Percentiles rank a stretch among this genome's conserved stretches.
These are phyloP conservation scores for Dictyophora rubrovolvata DNA, from an alignment of 768 basidiomycete species.

Conservation along the genomic window DNA sequence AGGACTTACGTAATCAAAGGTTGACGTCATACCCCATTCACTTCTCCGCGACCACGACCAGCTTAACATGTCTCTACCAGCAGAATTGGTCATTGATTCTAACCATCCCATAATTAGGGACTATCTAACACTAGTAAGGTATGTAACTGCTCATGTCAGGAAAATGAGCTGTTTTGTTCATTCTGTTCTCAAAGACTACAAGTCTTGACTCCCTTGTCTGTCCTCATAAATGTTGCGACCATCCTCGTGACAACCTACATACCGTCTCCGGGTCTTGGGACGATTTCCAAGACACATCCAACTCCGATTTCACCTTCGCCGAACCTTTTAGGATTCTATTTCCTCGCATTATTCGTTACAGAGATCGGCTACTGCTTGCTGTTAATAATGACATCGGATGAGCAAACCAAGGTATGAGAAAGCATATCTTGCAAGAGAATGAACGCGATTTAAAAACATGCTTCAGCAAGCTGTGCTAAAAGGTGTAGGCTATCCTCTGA, in stretches of 20 bases:
- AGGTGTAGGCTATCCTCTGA: slow-evolving; percentile 71
- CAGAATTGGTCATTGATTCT: slow-evolving; percentile 46
- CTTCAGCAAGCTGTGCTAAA: slow-evolving; percentile 54
- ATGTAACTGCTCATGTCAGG: slow-evolving; percentile 6
- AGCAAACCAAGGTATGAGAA: slow-evolving; percentile 64
- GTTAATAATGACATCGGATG: slow-evolving; percentile 57
- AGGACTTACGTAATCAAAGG: background rate
- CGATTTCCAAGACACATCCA: slow-evolving; percentile 43
- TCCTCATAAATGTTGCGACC: slow-evolving; percentile 70
- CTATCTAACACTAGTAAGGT: slow-evolving; percentile 56
- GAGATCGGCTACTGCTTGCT: slow-evolving; percentile 80
- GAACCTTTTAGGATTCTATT: slow-evolving; percentile 46
- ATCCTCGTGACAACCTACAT: slow-evolving; percentile 60
- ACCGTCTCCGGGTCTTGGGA: slow-evolving; percentile 53
- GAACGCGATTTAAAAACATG: background rate
- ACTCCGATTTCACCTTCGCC: slow-evolving; percentile 65
- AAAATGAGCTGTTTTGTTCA: background rate
- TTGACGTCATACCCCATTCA: slow-evolving; percentile 2
- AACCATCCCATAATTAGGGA: slow-evolving; percentile 53
- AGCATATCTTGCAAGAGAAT: background rate
- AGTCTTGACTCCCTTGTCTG: slow-evolving; percentile 75
- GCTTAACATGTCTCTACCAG: slow-evolving; percentile 15
- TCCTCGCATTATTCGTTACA: slow-evolving; percentile 47
- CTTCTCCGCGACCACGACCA: background rate
- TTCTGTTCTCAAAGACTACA: slow-evolving; percentile 43